Evolutionary conservation across 1,284 basidiomycete genomes (phyloP).

Genomic region (Cutaneotrichosporon cyanovorans): DNA sequence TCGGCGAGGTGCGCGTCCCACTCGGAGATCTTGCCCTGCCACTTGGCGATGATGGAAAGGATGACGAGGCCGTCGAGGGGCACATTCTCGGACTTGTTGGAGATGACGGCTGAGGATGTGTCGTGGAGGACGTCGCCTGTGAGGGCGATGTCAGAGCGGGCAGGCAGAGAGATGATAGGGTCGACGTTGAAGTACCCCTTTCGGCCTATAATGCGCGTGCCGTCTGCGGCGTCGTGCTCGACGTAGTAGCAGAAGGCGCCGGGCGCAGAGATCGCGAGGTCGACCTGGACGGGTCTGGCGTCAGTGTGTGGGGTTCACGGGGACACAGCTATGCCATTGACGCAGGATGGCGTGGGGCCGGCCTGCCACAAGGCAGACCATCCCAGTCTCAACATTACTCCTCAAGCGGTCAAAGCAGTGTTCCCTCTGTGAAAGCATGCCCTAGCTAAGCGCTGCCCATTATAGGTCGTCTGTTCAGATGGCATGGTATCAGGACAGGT

Average conservation of each 20-base stretch:
- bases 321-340: no score
- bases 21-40: slow-evolving; percentile 76
- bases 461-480: no score
- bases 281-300: slow-evolving; percentile 76
- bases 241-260: slow-evolving; percentile 91
- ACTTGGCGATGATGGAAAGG: slow-evolving; percentile 84
- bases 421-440: no score
- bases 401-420: no score
- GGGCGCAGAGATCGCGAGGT: slow-evolving; percentile 87
- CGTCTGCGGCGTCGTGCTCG: slow-evolving; percentile 63
- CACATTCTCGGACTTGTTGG: slow-evolving; percentile 43
- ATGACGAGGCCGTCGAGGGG: slow-evolving; percentile 78
- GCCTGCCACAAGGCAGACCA: no score
- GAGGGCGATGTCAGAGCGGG: slow-evolving; percentile 56
- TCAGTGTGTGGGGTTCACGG: not conserved
- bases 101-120: slow-evolving; percentile 50
- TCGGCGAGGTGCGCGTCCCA: slow-evolving; percentile 76
- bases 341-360: no score
- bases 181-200: slow-evolving; percentile 94
- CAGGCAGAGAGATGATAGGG: slow-evolving; percentile 67
- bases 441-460: no score
- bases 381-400: no score
- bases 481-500: not conserved
- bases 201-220: slow-evolving; percentile 60
- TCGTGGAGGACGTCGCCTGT: slow-evolving; percentile 46